A percentile compares a stretch with the other conserved stretches of the same genome.
These are phyloP conservation scores for Neohortaea acidophila DNA, from an alignment of 495 filamentous ascomycete genomes.

Conservation along the genomic window DNA sequence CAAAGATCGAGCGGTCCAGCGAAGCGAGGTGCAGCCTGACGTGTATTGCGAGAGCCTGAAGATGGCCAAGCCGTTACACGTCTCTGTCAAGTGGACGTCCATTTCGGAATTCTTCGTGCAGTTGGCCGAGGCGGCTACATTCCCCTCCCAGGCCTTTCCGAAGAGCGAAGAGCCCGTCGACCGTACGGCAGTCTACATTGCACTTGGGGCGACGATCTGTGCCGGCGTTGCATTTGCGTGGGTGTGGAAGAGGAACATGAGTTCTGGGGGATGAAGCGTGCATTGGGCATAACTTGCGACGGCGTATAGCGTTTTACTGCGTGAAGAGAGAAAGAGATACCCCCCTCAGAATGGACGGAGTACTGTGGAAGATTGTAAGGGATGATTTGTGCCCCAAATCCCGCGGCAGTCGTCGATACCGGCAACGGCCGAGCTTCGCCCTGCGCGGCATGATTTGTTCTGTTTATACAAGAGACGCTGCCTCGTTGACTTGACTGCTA, in stretches of 20 bases:
- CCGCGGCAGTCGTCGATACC: too few species aligned
- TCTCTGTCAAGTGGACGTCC: slow-evolving; percentile 79
- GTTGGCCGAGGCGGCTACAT: slow-evolving; percentile 78
- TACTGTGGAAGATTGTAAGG: too few species aligned
- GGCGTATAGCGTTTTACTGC: too few species aligned
- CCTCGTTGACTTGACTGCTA: too few species aligned
- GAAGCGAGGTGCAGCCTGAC: slow-evolving; percentile 81
- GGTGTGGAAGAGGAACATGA: slow-evolving; percentile 41
- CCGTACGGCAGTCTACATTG: slow-evolving; percentile 70
- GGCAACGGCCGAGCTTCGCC: too few species aligned
- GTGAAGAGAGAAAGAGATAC: too few species aligned
- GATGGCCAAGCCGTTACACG: slow-evolving; percentile 80
- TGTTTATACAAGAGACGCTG: too few species aligned
- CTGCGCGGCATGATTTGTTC: too few species aligned
- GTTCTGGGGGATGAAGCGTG: background rate
- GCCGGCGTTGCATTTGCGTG: slow-evolving; percentile 68
- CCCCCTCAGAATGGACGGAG: too few species aligned
- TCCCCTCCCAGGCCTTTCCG: slow-evolving; percentile 74
- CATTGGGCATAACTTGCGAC: too few species aligned
- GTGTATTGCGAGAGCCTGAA: slow-evolving; percentile 67
- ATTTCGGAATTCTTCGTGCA: slow-evolving; percentile 82
- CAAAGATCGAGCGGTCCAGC: slow-evolving; percentile 81
- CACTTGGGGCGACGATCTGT: slow-evolving; percentile 63
- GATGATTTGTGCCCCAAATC: too few species aligned
- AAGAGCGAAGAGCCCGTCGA: slow-evolving; percentile 69